phyloP scores from a whole-genome alignment of 768 basidiomycete genomes.

The Podaxis mareebaensis region DNA sequence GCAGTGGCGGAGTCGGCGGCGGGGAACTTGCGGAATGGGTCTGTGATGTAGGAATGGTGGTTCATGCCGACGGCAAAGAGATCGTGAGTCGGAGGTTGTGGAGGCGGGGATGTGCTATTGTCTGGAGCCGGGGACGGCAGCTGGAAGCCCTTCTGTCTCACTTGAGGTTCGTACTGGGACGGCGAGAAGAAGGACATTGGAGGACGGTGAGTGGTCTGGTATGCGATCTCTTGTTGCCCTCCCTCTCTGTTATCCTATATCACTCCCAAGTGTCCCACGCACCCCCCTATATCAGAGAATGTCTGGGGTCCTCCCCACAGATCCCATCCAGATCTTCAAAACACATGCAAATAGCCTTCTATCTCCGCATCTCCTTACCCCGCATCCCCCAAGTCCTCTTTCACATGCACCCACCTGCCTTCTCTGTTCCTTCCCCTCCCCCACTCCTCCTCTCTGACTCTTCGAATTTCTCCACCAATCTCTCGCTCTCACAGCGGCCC shows the following conservation, averaged over 20 bases:
- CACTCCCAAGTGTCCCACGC: constrained; percentile 5
- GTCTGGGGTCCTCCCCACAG: constrained; percentile 8
- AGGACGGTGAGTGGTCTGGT: not conserved
- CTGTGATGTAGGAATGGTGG: constrained; percentile 47
- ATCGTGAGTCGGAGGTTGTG: constrained; percentile 29
- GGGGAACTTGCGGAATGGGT: constrained; percentile 57
- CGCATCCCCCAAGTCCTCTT: constrained; percentile 4
- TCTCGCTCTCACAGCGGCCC: not conserved
- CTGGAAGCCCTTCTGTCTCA: constrained; percentile 78
- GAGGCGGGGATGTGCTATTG: constrained; percentile 23
- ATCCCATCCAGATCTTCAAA: constrained; percentile 9
- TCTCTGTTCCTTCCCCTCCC: not conserved
- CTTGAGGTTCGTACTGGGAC: constrained; percentile 52
- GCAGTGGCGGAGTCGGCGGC: constrained; percentile 25
- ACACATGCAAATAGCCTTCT: constrained; percentile 13
- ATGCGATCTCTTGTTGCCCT: not conserved
- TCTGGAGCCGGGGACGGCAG: constrained; percentile 46
- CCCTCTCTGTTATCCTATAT: constrained; percentile 5
- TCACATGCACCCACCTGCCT: not conserved
- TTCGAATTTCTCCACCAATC: not conserved
- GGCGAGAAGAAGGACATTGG: constrained; percentile 40
- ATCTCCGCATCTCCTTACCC: constrained; percentile 12
- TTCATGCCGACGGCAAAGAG: constrained; percentile 40
- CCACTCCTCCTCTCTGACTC: not conserved
- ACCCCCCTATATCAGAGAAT: constrained; percentile 8